phyloP scores from a whole-genome alignment of 495 filamentous ascomycete species.

The Penicillium paradoxum region DNA sequence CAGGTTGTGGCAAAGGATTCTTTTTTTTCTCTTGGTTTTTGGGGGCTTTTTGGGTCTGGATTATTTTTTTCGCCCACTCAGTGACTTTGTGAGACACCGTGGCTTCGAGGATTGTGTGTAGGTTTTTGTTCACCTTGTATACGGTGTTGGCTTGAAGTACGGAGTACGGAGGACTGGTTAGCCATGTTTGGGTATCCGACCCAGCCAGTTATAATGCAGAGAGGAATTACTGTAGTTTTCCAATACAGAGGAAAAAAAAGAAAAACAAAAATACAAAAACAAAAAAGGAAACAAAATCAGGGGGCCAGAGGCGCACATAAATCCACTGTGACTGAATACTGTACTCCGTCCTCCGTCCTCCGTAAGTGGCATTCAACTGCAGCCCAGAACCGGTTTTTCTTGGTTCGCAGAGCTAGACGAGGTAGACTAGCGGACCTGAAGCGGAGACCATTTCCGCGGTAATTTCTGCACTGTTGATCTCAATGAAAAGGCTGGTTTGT shows the following conservation, averaged over 20 bases:
- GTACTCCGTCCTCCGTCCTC: background rate
- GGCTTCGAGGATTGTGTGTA: background rate
- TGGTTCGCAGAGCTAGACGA: too few species aligned
- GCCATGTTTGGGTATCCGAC: background rate
- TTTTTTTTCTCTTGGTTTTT: background rate
- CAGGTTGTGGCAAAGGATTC: too few species aligned
- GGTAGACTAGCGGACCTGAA: background rate
- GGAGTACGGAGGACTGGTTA: too few species aligned
- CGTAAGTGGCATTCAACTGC: background rate
- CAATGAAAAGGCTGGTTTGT: too few species aligned
- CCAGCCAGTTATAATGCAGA: background rate
- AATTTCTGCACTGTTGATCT: background rate
- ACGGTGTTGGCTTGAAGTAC: too few species aligned
- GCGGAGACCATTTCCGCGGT: slow-evolving; percentile 1
- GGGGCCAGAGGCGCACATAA: background rate
- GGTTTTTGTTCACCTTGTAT: background rate
- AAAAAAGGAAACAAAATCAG: background rate
- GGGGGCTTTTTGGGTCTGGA: too few species aligned
- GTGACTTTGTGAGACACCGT: background rate
- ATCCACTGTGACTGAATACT: background rate
- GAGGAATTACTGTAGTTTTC: background rate
- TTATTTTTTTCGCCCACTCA: background rate
- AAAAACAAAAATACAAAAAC: background rate
- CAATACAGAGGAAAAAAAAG: background rate
- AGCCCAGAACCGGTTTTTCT: slow-evolving; percentile 1